Base-by-base conservation (phyloP, 2,329 filamentous ascomycete genomes). In the Madurella mycetomatis region DNA sequence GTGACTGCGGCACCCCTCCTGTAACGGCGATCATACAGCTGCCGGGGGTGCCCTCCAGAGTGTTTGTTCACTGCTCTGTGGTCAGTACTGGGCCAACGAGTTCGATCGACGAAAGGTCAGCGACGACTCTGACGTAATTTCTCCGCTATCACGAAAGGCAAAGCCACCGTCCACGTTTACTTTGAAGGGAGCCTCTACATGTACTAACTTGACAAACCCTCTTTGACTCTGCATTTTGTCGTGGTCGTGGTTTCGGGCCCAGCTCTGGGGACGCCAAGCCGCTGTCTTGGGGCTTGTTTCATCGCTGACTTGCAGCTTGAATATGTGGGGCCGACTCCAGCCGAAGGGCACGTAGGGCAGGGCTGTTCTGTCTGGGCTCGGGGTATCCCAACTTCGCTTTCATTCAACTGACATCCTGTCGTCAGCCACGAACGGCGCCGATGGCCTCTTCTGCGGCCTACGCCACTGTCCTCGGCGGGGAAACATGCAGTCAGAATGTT, bases 21-120 rank as follows among this genome's bases (percentile, higher is more conserved):
- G 45, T 37, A 41, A 56, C 53, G 56, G 40, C 56, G 56, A 59
- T 59, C 56, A 59, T 13, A 52, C 56, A 50, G 43, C n/a, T 18
- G n/a, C 17, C 25, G 25, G 18, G n/a, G 43, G 30, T 11, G 34
- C 11, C 34, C 4, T 37, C 13, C 9, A 11, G 4, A 5, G 34
- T 37, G 13, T 37, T 37, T 12, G 34, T 11, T 37, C 9, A 37
- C 11, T 15, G 13, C 34, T 9, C 34, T 15, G 9, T 37, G 34
- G 34, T 37, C 25, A 7, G 25, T 25, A 4, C 25, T 37, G 11
- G 34, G 34, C 9, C 34, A 37, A 15, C 34, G 11, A 37, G 34
- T 37, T 37, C 34, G 34, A 37, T 37, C 34, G 34, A 37, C 34
- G 9, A 15, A 37, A 37, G 13, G 34, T 11, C 34, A 37, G 34